Evolutionary conservation across 1,284 basidiomycete genomes (phyloP), one percentile per base, ranked within the genome.

Genomic region (Cutaneotrichosporon cyanovorans): DNA sequence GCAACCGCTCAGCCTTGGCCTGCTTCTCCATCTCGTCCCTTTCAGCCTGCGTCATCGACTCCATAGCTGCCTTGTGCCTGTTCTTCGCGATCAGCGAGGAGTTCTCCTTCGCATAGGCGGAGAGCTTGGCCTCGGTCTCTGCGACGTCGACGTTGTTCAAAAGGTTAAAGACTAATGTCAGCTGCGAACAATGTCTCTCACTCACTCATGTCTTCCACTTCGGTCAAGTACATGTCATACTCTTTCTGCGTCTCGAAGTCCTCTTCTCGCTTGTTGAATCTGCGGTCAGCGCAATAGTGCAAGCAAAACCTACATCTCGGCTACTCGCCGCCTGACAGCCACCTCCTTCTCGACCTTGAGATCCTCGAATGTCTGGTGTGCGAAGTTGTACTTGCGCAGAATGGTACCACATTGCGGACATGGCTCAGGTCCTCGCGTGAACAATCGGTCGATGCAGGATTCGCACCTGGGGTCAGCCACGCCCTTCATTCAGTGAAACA

Each of bases 141-240:
- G 79, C 72, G n/a, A 92, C 68, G 60, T 97, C 85, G 41, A 92
- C 80, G 46, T 90, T 84, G 63, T 98, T 85, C 53, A 98, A 88
- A 14, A 98, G 80, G 66, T 97, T 96, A 76, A 96, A 98, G 0
- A 90, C 89, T 50, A 34, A 39, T 0, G 48, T 51, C 25, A 45
- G 52, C 16, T 28, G 12, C 12, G 3, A 3, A 3, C 25, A 14
- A 23, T 14, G 33, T 41, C 14, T 30, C 19, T 30, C 23, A 74
- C 84, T 65, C 57, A 88, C 90, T 86, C 56, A 97, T 84, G 61
- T 96, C 88, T 72, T 99, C 95, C 1, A 93, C 90, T 68, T 90
- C 83, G 69, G 97, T 89, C 8, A 99, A 78, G 64, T 97, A 98
- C 68, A 97, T 85, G 63, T 99, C 96, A 72, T 93, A 97, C n/a